Base-by-base conservation (phyloP, 306 rosid species). In the Inga leiocalycina region DNA sequence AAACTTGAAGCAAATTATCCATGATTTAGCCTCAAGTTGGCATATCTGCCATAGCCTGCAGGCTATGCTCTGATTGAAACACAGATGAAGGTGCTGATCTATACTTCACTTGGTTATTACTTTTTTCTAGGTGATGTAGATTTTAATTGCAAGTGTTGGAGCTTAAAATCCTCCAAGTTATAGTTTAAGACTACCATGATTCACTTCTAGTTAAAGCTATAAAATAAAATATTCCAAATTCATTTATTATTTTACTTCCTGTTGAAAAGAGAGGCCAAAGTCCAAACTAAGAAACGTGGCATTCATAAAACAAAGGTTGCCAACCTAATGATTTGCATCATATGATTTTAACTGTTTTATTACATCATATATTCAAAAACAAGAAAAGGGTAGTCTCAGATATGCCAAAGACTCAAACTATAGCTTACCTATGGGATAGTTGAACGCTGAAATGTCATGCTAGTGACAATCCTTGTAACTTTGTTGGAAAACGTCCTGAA, bases 301-400 rank as follows among this genome's bases (percentile, higher is more conserved):
- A 15, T 37, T 67, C 45, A 17, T 35, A 34, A 34, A 34, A 34
- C 43, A 67, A 5, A 16, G 24, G 19, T 67, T 8, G 10, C 49
- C 12, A 20, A 22, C 43, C 14, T 39, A 57, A 57, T 80, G 51
- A 24, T 67, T 66, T 51, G 45, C 52, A 32, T n/a, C 43, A 14
- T 34, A 61, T 74, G 20, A 49, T 37, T 59, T 71, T 39, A 24
- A 35, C 54, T 48, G 54, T 51, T 79, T 82, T 39, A 54, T 74
- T 48, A 45, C 49, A 74, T 30, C n/a, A 45, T 16, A 46, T 52
- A 66, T 64, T 7, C 27, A 20, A 39, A 74, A 17, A 32, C 22
- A 10, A 12, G 45, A 46, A 84, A 69, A 16, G 39, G 75, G 48
- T 46, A 10, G 74, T 86, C 37, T 74, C 82, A 79, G 22, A 59